Percentiles rank a stretch among this genome's conserved stretches.
Conservation (phyloP, 2,329 filamentous ascomycete genomes). For the Aspergillus novoparasiticus region DNA sequence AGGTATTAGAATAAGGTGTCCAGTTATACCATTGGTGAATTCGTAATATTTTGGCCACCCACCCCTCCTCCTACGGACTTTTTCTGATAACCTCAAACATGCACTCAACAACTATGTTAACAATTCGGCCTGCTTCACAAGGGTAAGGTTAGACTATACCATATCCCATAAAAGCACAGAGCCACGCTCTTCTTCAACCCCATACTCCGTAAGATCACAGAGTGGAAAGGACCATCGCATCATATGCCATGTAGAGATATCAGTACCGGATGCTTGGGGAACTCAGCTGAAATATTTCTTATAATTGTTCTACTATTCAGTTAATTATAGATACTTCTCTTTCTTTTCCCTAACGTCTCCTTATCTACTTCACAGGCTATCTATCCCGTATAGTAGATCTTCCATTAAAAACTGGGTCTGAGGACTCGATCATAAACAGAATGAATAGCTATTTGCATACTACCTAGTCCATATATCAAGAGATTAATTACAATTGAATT, state of each 20-base stretch:
- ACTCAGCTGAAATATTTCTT: neutral
- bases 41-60: neutral
- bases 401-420: too few relatives aligned
- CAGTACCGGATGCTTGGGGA: neutral
- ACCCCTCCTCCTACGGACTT: neutral
- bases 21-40: neutral
- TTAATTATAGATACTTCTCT: too few relatives aligned
- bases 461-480: too few relatives aligned
- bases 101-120: neutral
- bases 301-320: too few relatives aligned
- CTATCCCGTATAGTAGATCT: too few relatives aligned
- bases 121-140: neutral
- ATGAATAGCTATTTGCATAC: too few relatives aligned
- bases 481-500: too few relatives aligned
- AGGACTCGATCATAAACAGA: too few relatives aligned
- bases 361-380: too few relatives aligned
- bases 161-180: neutral
- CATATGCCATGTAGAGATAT: neutral
- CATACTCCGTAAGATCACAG: neutral
- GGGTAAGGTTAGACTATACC: neutral
- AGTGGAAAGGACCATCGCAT: neutral
- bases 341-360: too few relatives aligned
- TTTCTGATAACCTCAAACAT: neutral
- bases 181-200: neutral
- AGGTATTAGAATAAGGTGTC: neutral